Evolutionary conservation across 1,139 yeast genomes (phyloP).

Genomic region (Yamadazyma friedrichii): DNA sequence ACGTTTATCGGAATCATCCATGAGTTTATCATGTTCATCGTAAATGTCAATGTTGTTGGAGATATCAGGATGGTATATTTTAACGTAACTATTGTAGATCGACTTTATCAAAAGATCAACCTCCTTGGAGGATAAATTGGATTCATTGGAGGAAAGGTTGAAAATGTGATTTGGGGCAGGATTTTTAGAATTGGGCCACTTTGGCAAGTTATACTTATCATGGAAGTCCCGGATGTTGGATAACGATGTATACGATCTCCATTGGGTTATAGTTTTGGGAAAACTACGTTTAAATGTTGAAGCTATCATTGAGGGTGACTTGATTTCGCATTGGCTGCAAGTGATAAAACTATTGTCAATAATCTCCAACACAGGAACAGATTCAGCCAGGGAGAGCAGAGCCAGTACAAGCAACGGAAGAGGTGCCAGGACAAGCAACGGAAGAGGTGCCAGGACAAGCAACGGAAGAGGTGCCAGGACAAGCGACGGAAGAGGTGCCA

Average conservation of each 20-base stretch:
- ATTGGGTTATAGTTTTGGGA: no score
- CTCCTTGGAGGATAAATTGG: conserved; percentile 24
- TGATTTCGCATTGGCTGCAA: background rate
- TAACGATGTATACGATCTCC: conserved; percentile 11
- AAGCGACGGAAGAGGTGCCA: no score
- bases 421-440: no score
- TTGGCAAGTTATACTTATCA: conserved; percentile 24
- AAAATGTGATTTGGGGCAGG: conserved; percentile 82
- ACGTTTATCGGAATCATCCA: conserved; percentile 42
- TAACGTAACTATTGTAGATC: conserved; percentile 65
- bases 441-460: no score
- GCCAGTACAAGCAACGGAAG: no score
- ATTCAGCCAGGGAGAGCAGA: no score
- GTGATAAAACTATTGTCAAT: no score
- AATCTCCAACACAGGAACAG: no score
- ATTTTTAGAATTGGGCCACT: conserved; percentile 56
- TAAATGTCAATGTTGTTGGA: conserved; percentile 25
- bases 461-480: no score
- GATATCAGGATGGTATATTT: conserved; percentile 85
- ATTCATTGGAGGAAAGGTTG: conserved; percentile 30
- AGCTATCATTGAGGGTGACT: background rate
- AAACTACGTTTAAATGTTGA: background rate
- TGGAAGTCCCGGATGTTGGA: conserved; percentile 17
- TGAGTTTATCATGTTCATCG: conserved; percentile 25
- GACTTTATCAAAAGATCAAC: conserved; percentile 49